Conservation (phyloP, 2,329 filamentous ascomycete species). For the Zarea fungicola region DNA sequence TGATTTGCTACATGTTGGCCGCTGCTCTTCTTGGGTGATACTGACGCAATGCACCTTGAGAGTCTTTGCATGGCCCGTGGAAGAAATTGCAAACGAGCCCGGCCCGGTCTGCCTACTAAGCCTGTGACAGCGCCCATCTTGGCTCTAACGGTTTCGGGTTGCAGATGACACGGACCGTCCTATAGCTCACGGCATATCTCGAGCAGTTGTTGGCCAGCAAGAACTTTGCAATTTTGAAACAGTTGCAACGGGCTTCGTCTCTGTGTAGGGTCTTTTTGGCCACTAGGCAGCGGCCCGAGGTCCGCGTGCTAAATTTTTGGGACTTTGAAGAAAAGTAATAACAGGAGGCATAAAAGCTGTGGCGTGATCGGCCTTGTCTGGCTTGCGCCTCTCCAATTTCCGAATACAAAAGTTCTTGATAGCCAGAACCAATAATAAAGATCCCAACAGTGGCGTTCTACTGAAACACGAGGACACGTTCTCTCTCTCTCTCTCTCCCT, state of each 20-base stretch:
- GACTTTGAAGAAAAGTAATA: not conserved
- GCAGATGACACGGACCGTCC: not conserved
- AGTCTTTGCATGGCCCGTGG: not conserved
- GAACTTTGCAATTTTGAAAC: slow-evolving; percentile 1
- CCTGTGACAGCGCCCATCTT: not conserved
- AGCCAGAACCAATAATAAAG: not conserved
- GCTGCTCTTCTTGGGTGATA: too few relatives aligned
- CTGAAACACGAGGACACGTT: not conserved
- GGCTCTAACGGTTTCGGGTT: not conserved
- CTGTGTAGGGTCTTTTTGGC: not conserved
- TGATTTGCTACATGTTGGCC: not conserved
- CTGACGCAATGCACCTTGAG: not conserved
- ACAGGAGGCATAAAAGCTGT: not conserved
- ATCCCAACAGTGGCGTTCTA: not conserved
- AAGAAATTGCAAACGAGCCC: not conserved
- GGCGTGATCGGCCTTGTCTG: not conserved
- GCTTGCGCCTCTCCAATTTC: not conserved
- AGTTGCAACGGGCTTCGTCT: too few relatives aligned
- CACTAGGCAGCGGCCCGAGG: not conserved
- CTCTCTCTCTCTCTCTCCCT: too few relatives aligned
- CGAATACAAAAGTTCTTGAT: not conserved
- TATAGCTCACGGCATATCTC: too few relatives aligned
- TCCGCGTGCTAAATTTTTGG: not conserved
- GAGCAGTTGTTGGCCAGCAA: too few relatives aligned
- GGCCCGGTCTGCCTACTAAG: not conserved